A percentile compares a stretch with the other conserved stretches of the same genome.
phyloP scores from a whole-genome alignment of 2,329 filamentous ascomycete genomes.

The Pseudocercospora eumusae region DNA sequence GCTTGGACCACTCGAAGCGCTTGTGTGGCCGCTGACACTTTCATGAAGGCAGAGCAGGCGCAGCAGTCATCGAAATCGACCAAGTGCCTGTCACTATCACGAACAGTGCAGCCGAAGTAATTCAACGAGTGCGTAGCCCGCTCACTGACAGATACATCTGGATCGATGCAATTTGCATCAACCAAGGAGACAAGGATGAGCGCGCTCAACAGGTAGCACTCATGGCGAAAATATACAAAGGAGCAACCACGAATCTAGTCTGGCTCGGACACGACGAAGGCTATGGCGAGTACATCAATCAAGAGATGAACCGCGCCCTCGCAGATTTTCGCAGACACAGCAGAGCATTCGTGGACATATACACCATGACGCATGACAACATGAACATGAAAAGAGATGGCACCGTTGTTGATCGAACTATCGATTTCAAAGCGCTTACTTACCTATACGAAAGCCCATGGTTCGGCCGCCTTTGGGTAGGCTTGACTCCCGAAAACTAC shows the following conservation, averaged over 20 bases:
- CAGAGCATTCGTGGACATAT: not conserved
- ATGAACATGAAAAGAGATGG: conserved; percentile 3
- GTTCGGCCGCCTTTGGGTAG: not conserved
- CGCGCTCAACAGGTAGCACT: conserved; percentile 17
- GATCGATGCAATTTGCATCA: conserved; percentile 27
- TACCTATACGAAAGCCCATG: conserved; percentile 6
- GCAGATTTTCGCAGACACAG: not conserved
- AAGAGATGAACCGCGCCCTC: not conserved
- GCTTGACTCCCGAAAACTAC: not conserved
- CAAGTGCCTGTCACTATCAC: not conserved
- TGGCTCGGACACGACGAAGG: conserved; percentile 15
- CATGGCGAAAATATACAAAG: conserved; percentile 20
- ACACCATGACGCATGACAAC: not conserved
- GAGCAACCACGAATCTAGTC: conserved; percentile 10
- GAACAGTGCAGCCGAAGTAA: conserved; percentile 4
- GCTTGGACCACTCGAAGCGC: no score
- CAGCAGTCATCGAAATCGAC: conserved; percentile 6
- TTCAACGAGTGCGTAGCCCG: conserved; percentile 2
- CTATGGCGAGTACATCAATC: not conserved
- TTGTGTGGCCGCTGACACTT: no score
- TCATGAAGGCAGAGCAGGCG: not conserved
- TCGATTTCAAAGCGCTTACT: not conserved
- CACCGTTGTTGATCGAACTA: not conserved
- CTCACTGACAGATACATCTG: conserved; percentile 6
- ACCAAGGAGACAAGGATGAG: conserved; percentile 20